Conservation (phyloP, 225 moss, liverwort and hornwort species). For the Pseudisothecium myosuroides region DNA sequence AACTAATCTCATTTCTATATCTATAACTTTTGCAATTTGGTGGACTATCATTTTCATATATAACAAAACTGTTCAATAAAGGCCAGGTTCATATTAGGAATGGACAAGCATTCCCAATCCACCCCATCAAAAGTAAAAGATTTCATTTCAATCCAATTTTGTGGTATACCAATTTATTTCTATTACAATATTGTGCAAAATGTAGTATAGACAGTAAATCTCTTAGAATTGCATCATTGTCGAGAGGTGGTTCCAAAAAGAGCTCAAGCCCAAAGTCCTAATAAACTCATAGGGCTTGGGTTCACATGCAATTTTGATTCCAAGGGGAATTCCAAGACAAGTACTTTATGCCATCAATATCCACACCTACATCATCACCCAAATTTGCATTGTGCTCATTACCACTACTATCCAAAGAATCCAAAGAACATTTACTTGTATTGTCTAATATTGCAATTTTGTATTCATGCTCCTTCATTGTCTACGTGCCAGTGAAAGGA, state of each 20-base stretch:
- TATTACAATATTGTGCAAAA: neutral
- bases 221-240: neutral
- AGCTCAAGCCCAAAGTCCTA: neutral
- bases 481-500: rapidly evolving
- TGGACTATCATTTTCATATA: neutral
- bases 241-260: neutral
- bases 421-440: neutral
- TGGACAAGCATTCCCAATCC: neutral
- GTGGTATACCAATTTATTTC: rapidly evolving
- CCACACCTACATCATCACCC: neutral
- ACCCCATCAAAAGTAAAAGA: neutral
- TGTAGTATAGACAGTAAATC: neutral
- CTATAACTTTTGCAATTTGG: neutral
- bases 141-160: neutral
- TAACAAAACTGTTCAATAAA: rapidly evolving
- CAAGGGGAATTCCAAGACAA: neutral
- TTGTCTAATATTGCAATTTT: neutral
- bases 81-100: neutral
- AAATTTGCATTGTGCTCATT: neutral
- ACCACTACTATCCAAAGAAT: neutral
- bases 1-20: neutral
- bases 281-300: neutral
- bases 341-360: neutral
- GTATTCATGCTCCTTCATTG: rapidly evolving
- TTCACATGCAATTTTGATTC: neutral